phyloP scores from a whole-genome alignment of 2,329 filamentous ascomycete species.

The Myriangium duriaei region DNA sequence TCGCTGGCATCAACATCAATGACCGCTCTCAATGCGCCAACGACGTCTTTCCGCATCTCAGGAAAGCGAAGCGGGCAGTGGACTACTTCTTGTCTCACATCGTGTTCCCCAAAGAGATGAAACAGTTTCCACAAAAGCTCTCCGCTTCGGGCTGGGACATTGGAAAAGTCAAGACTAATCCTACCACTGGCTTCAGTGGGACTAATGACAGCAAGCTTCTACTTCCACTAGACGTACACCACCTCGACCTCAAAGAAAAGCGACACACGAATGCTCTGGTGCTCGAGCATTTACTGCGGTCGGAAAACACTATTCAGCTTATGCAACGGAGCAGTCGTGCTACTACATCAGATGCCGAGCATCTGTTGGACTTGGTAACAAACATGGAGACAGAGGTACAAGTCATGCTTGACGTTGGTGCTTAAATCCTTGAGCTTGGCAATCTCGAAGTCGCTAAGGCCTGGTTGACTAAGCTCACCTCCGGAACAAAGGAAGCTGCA shows the following conservation, averaged over 20 bases:
- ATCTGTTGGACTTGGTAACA: constrained; percentile 36
- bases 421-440: constrained; percentile 51
- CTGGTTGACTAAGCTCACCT: constrained; percentile 37
- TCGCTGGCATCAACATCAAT: constrained; percentile 41
- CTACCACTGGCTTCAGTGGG: constrained; percentile 58
- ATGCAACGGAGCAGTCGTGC: not conserved
- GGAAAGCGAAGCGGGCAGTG: constrained; percentile 40
- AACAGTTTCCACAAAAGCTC: constrained; percentile 51
- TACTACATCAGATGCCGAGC: not conserved
- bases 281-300: constrained; percentile 43
- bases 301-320: constrained; percentile 34
- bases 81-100: constrained; percentile 56
- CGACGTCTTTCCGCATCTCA: constrained; percentile 23
- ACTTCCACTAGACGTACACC: constrained; percentile 48
- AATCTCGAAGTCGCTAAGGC: constrained; percentile 41
- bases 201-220: constrained; percentile 53
- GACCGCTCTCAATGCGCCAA: constrained; percentile 34
- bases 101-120: constrained; percentile 53
- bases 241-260: constrained; percentile 45
- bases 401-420: constrained; percentile 60
- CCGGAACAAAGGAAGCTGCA: not conserved
- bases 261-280: constrained; percentile 57
- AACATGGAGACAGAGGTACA: constrained; percentile 29
- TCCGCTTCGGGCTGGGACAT: constrained; percentile 58
- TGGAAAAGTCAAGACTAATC: constrained; percentile 36